These are phyloP conservation scores for Ensete glaucum DNA, from an alignment of 176 grass and related monocot genomes.

Conservation along the genomic window DNA sequence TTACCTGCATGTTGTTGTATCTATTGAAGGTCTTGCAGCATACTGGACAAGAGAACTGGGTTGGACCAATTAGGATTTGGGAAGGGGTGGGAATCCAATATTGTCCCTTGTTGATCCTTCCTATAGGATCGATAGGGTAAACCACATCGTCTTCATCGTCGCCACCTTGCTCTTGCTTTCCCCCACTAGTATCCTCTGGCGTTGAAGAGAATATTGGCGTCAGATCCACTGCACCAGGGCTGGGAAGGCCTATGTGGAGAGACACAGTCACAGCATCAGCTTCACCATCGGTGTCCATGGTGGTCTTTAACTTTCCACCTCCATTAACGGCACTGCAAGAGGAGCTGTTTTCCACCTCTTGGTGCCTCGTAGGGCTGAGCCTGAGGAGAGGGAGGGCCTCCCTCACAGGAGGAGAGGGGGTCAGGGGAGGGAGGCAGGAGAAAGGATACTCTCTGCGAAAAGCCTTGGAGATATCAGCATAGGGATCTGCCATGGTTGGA, in stretches of 20 bases:
- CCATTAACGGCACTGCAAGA: neutral
- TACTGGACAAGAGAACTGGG: slow-evolving; percentile 94
- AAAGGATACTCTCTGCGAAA: slow-evolving; percentile 48
- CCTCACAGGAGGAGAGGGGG: slow-evolving; percentile 63
- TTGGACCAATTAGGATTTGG: slow-evolving; percentile 89
- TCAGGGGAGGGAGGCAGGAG: slow-evolving; percentile 7
- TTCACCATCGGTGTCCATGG: slow-evolving; percentile 46
- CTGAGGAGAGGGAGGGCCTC: slow-evolving; percentile 83
- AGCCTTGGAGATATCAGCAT: slow-evolving; percentile 59
- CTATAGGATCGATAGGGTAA: slow-evolving; percentile 50
- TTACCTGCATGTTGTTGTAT: slow-evolving; percentile 99
- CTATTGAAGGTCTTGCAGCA: slow-evolving; percentile 94
- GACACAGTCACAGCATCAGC: slow-evolving; percentile 44
- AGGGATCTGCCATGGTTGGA: slow-evolving; percentile 62
- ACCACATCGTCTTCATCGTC: slow-evolving; percentile 34
- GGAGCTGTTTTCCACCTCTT: slow-evolving; percentile 3
- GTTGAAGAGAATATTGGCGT: slow-evolving; percentile 41
- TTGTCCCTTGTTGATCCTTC: slow-evolving; percentile 91
- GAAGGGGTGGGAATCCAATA: slow-evolving; percentile 96
- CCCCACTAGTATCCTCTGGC: neutral
- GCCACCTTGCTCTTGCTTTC: slow-evolving; percentile 7
- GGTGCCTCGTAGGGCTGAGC: slow-evolving; percentile 29
- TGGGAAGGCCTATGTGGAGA: slow-evolving; percentile 60
- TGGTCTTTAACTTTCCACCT: slow-evolving; percentile 24
- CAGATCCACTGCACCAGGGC: slow-evolving; percentile 44